Evolutionary conservation across 495 filamentous ascomycete genomes (phyloP).

Genomic region (Penicillium canariense): DNA sequence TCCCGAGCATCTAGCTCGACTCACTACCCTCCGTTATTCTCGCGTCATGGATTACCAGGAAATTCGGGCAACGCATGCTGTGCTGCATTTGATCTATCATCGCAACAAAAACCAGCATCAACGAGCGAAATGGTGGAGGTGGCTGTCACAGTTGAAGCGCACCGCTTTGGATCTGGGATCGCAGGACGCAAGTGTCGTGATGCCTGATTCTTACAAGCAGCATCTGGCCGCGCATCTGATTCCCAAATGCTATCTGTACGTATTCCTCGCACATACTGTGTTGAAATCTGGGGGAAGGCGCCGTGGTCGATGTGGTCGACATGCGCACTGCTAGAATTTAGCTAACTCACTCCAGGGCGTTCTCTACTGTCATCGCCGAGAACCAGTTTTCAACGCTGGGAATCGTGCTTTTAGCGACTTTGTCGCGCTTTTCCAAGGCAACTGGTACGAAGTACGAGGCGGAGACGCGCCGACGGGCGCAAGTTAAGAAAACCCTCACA

Average conservation of each 20-base stretch:
- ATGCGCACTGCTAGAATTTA: neutral
- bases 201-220: conserved; percentile 12
- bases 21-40: neutral
- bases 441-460: conserved; percentile 33
- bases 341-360: conserved; percentile 47
- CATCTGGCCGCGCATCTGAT: conserved; percentile 36
- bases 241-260: conserved; percentile 48
- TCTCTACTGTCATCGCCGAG: conserved; percentile 68
- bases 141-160: conserved; percentile 64
- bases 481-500: neutral
- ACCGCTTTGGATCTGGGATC: conserved; percentile 52
- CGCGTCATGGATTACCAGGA: conserved; percentile 31
- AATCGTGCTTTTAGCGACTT: conserved; percentile 63
- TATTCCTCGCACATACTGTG: neutral
- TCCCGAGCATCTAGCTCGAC: neutral
- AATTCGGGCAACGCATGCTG: conserved; percentile 31
- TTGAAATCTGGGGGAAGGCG: neutral
- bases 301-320: neutral
- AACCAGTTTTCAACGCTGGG: conserved; percentile 76
- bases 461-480: conserved; percentile 5
- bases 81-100: conserved; percentile 64
- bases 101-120: conserved; percentile 84
- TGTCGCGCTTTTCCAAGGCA: conserved; percentile 57
- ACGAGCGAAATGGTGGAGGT: conserved; percentile 68
- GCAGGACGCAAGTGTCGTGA: conserved; percentile 12